Evolutionary conservation across 768 basidiomycete genomes (phyloP).

Genomic region (Pholiota microspora): DNA sequence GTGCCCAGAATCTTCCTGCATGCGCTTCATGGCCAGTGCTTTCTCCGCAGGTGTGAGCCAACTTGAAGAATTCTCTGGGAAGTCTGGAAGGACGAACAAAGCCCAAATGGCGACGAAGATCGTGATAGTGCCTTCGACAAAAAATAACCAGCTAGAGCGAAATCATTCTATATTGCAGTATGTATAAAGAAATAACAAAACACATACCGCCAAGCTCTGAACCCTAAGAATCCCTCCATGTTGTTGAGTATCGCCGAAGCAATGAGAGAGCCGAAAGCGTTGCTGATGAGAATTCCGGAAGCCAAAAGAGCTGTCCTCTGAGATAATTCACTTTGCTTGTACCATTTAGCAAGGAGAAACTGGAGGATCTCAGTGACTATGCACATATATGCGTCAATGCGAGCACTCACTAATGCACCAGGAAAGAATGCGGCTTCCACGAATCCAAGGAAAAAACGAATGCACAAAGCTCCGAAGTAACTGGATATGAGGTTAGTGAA

Average conservation of each 20-base stretch:
- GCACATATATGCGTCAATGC: neutral
- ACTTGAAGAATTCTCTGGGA: slow-evolving; percentile 57
- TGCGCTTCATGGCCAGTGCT: slow-evolving; percentile 56
- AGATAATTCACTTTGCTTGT: slow-evolving; percentile 73
- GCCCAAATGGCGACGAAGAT: slow-evolving; percentile 53
- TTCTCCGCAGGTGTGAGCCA: slow-evolving; percentile 66
- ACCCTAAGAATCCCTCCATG: slow-evolving; percentile 76
- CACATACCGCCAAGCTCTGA: slow-evolving; percentile 72
- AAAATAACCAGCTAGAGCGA: slow-evolving; percentile 70
- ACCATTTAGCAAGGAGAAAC: slow-evolving; percentile 77
- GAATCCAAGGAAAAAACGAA: slow-evolving; percentile 79
- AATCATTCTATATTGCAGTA: neutral
- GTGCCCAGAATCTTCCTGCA: slow-evolving; percentile 65
- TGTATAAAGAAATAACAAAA: neutral
- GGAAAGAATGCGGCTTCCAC: slow-evolving; percentile 74
- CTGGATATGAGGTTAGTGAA: slow-evolving; percentile 25
- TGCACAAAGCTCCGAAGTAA: slow-evolving; percentile 66
- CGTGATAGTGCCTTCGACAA: slow-evolving; percentile 66
- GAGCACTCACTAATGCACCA: slow-evolving; percentile 40
- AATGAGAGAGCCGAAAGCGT: slow-evolving; percentile 82
- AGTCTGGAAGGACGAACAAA: slow-evolving; percentile 75
- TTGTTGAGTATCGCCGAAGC: slow-evolving; percentile 75
- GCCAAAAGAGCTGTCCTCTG: slow-evolving; percentile 68
- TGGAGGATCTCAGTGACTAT: slow-evolving; percentile 6
- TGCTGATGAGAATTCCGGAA: slow-evolving; percentile 78